Conservation (phyloP, 495 filamentous ascomycete genomes). For the Aspergillus steynii region DNA sequence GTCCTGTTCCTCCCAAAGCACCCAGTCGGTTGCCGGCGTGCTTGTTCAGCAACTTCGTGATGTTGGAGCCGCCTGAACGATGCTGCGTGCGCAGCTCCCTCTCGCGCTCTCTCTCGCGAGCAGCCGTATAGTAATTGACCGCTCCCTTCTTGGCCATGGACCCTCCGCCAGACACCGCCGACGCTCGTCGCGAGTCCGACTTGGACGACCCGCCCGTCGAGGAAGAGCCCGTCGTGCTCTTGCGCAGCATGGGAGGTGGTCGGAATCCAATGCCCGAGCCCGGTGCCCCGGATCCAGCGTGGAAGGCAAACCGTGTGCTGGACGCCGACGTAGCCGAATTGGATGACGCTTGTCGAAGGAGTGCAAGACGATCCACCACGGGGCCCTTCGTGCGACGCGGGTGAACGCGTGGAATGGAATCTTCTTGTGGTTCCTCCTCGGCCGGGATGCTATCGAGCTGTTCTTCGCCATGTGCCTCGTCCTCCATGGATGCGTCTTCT, state of each 20-base stretch:
- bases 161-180: slow-evolving; percentile 39
- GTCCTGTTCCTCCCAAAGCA: slow-evolving; percentile 32
- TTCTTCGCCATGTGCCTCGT: slow-evolving; percentile 36
- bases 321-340: slow-evolving; percentile 47
- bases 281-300: slow-evolving; percentile 37
- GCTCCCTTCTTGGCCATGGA: slow-evolving; percentile 70
- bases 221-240: slow-evolving; percentile 66
- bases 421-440: slow-evolving; percentile 28
- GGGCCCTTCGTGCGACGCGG: slow-evolving; percentile 52
- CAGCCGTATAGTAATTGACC: slow-evolving; percentile 81
- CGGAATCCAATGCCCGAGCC: slow-evolving; percentile 58
- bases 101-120: slow-evolving; percentile 69
- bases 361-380: slow-evolving; percentile 79
- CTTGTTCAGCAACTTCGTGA: slow-evolving; percentile 39
- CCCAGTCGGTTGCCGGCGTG: slow-evolving; percentile 36
- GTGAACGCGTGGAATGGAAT: slow-evolving; percentile 39
- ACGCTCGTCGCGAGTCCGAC: slow-evolving; percentile 33
- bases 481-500: slow-evolving; percentile 43
- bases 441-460: slow-evolving; percentile 28
- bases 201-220: slow-evolving; percentile 30
- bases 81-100: slow-evolving; percentile 52
- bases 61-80: slow-evolving; percentile 39
- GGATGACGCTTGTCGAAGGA: slow-evolving; percentile 67
- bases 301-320: slow-evolving; percentile 62
- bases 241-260: slow-evolving; percentile 75